A percentile compares a stretch with the other conserved stretches of the same genome.
Conservation (phyloP, 306 rosid species). For the Phaseolus lunatus region DNA sequence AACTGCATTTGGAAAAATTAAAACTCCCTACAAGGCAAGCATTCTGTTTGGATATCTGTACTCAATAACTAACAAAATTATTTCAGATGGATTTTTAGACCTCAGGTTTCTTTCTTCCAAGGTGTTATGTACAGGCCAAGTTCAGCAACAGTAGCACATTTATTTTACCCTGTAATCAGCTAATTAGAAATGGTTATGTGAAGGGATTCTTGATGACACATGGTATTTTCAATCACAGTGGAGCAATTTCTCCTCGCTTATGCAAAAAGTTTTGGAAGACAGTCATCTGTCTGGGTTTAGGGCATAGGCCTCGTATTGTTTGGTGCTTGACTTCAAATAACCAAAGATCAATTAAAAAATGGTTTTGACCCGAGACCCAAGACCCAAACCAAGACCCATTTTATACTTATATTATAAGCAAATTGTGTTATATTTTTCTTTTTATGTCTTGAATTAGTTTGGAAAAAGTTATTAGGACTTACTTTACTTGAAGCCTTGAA, state of each 20-base stretch:
- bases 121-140: not conserved
- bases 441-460: too few species aligned
- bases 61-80: not conserved
- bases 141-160: not conserved
- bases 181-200: not conserved
- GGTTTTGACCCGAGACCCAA: not conserved
- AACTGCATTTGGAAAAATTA: not conserved
- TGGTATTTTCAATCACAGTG: conserved; percentile 1
- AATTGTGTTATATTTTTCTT: too few species aligned
- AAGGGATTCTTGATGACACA: conserved; percentile 11
- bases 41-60: conserved; percentile 1
- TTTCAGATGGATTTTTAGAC: not conserved
- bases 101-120: not conserved
- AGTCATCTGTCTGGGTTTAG: not conserved
- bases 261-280: not conserved
- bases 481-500: too few species aligned
- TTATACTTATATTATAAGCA: too few species aligned
- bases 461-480: too few species aligned
- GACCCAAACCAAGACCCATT: too few species aligned
- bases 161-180: not conserved
- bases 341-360: not conserved
- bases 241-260: not conserved
- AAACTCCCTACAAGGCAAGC: not conserved
- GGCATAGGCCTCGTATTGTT: not conserved
- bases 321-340: not conserved